Percentiles rank a stretch among this genome's conserved stretches.
Evolutionary conservation across 169 alveolate genomes (phyloP).

Genomic region (Cryptosporidium viatorum): DNA sequence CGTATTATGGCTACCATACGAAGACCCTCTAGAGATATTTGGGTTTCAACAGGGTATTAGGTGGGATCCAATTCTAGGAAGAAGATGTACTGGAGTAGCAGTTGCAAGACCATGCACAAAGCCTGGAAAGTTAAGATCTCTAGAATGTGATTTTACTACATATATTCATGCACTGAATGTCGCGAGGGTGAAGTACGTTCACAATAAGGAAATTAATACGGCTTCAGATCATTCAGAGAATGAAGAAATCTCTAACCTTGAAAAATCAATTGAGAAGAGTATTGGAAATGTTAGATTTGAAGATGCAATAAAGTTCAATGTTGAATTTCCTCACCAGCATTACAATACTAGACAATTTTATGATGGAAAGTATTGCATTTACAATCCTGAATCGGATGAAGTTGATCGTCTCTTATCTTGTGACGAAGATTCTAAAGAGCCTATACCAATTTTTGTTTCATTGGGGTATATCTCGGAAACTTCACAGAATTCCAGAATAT

Average conservation of each 20-base stretch:
- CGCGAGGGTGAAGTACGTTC: constrained; percentile 33
- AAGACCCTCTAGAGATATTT: constrained; percentile 62
- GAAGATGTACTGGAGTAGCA: constrained; percentile 73
- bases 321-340: constrained; percentile 42
- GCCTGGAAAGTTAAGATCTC: constrained; percentile 37
- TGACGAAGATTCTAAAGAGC: constrained; percentile 13
- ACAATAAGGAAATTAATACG: constrained; percentile 1
- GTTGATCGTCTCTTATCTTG: not conserved
- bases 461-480: constrained; percentile 54
- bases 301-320: constrained; percentile 43
- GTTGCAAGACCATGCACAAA: constrained; percentile 65
- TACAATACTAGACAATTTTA: not conserved
- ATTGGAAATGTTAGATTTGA: constrained; percentile 3
- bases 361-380: constrained; percentile 14
- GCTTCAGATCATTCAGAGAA: not conserved
- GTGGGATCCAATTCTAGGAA: constrained; percentile 73
- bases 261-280: not conserved
- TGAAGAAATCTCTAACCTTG: not conserved
- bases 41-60: constrained; percentile 72
- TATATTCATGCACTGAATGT: constrained; percentile 62
- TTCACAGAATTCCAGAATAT: constrained; percentile 13
- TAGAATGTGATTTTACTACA: constrained; percentile 72
- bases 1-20: constrained; percentile 64
- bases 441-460: constrained; percentile 58
- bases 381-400: constrained; percentile 7